phyloP scores from a whole-genome alignment of 2,329 filamentous ascomycete genomes.

The Cadophora sp. region DNA sequence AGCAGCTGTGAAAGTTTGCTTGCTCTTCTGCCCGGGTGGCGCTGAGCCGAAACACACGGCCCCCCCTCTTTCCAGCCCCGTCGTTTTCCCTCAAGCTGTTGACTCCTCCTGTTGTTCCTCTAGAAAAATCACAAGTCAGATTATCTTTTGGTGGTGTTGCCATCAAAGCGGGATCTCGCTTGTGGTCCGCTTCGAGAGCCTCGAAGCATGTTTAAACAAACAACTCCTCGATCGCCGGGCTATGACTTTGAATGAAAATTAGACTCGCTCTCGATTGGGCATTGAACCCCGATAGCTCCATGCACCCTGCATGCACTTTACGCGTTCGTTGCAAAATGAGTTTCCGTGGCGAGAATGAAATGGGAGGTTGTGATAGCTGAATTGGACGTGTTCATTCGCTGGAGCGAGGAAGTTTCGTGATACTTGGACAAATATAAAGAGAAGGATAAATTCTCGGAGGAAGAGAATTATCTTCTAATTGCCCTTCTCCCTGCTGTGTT shows the following conservation, averaged over 20 bases:
- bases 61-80: conserved; percentile 31
- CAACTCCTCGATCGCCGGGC: conserved; percentile 24
- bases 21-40: neutral
- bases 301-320: conserved; percentile 38
- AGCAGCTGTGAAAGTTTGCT: conserved; percentile 30
- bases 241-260: conserved; percentile 14
- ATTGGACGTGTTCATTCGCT: conserved; percentile 38
- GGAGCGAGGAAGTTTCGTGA: conserved; percentile 12
- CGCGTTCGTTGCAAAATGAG: conserved; percentile 22
- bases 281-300: conserved; percentile 2
- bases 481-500: conserved; percentile 7
- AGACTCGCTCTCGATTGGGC: conserved; percentile 30
- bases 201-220: conserved; percentile 15
- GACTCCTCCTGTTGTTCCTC: conserved; percentile 15
- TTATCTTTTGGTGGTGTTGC: conserved; percentile 31
- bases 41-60: conserved; percentile 32
- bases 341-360: conserved; percentile 19
- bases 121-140: conserved; percentile 29
- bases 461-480: conserved; percentile 4
- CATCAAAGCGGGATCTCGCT: conserved; percentile 33
- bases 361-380: conserved; percentile 12
- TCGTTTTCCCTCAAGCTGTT: conserved; percentile 25
- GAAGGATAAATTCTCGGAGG: conserved; percentile 11
- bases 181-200: conserved; percentile 25
- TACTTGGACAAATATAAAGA: conserved; percentile 30